Evolutionary conservation across 2,329 filamentous ascomycete genomes (phyloP), one percentile per base, ranked within the genome.

Genomic region (Hypoxylon sp.): DNA sequence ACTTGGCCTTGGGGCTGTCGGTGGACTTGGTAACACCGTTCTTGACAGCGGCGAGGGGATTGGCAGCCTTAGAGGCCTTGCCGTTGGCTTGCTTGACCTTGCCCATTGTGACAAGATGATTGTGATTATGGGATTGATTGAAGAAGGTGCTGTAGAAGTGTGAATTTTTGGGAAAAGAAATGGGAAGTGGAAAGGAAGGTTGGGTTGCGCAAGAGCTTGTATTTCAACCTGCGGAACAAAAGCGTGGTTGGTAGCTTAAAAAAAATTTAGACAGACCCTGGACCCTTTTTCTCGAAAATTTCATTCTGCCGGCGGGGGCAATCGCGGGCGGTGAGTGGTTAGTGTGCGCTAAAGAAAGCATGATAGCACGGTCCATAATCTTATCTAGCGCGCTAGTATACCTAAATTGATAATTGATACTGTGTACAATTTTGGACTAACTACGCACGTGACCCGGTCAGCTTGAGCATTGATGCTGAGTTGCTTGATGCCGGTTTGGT

Each of bases 21-120:
- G 88, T 84, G 59, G 89, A 79, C 85, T 86, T 88, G 76, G 92
- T 85, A 72, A 88, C 87, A 73, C 85, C 89, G 75, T 85, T 86
- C 85, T 92, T 93, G 81, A 90, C 89, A 74, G 82, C 78, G 76
- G 82, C 81, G 74, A 85, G 77, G 69, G 83, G 79, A 77, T 86
- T 84, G 76, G 82, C 80, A 76, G 85, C 78, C 83, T 88, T 88
- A 73, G 81, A 77, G 74, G 78, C 79, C 77, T 81, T 87, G 77
- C 78, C 77, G 82, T 88, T 88, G 80, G 84, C 83, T 78, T 90
- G 86, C 84, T 91, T 92, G 61, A 85, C 82, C 83, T 91, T 91
- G 80, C 85, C 89, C 90, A 91, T 92, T 81, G 74, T 85, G 79
- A 81, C 67, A 63, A 65, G 69, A 71, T 46, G 27, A 27, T n/a